Evolutionary conservation across 139 green algal genomes (phyloP).

Genomic region (Auxenochlorella pyrenoidosa): DNA sequence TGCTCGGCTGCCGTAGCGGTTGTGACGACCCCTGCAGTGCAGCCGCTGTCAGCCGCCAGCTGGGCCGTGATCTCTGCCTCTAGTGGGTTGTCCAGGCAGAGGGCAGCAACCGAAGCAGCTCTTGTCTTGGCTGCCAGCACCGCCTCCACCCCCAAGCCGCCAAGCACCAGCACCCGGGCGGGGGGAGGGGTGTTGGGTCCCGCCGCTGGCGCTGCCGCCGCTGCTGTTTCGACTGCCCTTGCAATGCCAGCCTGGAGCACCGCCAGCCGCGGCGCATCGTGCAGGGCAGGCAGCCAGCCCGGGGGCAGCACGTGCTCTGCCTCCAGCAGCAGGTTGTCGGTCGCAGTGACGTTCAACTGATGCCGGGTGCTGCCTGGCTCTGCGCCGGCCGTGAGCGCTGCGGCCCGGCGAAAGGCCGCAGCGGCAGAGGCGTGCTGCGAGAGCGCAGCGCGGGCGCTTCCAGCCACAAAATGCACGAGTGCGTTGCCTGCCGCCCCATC

Average conservation of each 20-base stretch:
- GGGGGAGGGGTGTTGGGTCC: background rate
- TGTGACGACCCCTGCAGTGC: background rate
- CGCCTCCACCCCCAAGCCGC: slow-evolving; percentile 10
- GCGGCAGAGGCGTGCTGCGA: background rate
- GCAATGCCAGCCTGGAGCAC: background rate
- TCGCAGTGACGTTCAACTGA: background rate
- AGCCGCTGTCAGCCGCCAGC: slow-evolving; percentile 8
- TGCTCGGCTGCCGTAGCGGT: background rate
- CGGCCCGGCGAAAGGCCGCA: background rate
- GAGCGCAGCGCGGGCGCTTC: background rate
- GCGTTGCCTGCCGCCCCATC: background rate
- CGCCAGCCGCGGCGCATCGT: slow-evolving; percentile 16
- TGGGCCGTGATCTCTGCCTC: background rate
- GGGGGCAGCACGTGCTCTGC: background rate
- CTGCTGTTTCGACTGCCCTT: background rate
- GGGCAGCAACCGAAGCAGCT: background rate
- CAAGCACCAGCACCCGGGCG: background rate
- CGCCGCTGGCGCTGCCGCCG: background rate
- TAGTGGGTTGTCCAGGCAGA: slow-evolving; percentile 4
- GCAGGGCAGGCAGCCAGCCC: background rate
- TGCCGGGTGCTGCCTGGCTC: background rate
- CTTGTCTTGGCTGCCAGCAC: slow-evolving; percentile 13
- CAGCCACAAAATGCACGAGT: background rate
- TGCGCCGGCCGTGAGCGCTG: background rate
- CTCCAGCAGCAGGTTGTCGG: slow-evolving; percentile 17